A percentile compares a stretch with the other conserved stretches of the same genome.
Evolutionary conservation across 75 land plant species (phyloP).

Genomic region (Sequoia sempervirens): DNA sequence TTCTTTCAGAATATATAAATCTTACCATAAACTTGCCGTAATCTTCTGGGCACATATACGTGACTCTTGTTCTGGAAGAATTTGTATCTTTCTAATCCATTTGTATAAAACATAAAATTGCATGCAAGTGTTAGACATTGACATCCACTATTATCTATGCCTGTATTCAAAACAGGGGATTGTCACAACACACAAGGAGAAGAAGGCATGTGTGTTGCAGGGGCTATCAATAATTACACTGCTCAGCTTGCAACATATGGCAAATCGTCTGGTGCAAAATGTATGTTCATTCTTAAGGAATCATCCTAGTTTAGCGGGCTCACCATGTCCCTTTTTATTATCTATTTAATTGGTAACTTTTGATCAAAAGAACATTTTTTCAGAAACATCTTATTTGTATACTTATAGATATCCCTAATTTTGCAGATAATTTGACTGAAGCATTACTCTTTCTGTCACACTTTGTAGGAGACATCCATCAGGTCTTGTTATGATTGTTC

Average conservation of each 20-base stretch:
- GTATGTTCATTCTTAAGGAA: conserved; percentile 8
- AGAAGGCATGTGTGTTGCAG: conserved; percentile 34
- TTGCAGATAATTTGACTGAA: conserved; percentile 43
- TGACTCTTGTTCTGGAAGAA: background rate
- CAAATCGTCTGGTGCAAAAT: background rate
- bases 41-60: background rate
- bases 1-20: background rate
- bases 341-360: background rate
- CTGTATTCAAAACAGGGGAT: conserved; percentile 29
- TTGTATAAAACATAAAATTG: background rate
- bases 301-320: background rate
- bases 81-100: background rate
- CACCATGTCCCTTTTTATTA: background rate
- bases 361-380: background rate
- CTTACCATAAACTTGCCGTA: background rate
- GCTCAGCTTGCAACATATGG: conserved; percentile 33
- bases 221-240: conserved; percentile 58
- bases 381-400: background rate
- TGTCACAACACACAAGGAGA: conserved; percentile 34
- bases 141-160: background rate
- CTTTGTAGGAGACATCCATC: conserved; percentile 33
- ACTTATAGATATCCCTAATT: background rate
- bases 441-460: conserved; percentile 45
- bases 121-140: background rate
- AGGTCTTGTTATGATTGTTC: conserved; percentile 11